Percentiles rank a stretch among this genome's conserved stretches.
Conservation (phyloP, 768 basidiomycete genomes). For the Panus rudis region DNA sequence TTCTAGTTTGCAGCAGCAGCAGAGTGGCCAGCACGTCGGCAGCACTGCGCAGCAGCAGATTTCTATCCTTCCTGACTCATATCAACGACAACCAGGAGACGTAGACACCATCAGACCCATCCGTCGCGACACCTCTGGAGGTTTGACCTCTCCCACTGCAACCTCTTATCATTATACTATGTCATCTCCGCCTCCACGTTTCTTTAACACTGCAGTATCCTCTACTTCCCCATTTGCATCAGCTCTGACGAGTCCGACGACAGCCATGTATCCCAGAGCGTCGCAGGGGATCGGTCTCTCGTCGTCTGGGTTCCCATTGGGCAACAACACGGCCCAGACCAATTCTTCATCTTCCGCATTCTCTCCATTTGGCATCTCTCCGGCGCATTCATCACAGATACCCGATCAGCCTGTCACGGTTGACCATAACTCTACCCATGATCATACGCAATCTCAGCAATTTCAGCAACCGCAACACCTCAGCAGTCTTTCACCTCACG, state of each 20-base stretch:
- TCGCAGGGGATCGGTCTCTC: slow-evolving; percentile 19
- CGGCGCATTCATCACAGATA: slow-evolving; percentile 23
- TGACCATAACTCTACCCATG: slow-evolving; percentile 20
- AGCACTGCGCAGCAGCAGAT: slow-evolving; percentile 7
- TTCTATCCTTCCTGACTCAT: slow-evolving; percentile 9
- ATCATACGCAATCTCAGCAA: slow-evolving; percentile 14
- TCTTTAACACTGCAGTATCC: slow-evolving; percentile 28
- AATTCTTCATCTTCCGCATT: slow-evolving; percentile 15
- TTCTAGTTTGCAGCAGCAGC: slow-evolving; percentile 19
- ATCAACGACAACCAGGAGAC: slow-evolving; percentile 13
- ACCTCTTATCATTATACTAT: slow-evolving; percentile 27
- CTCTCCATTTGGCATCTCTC: slow-evolving; percentile 31
- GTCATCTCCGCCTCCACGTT: slow-evolving; percentile 30
- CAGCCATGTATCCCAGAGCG: slow-evolving; percentile 18
- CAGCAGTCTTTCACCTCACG: background rate
- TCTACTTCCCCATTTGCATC: slow-evolving; percentile 13
- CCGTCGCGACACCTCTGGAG: slow-evolving; percentile 21
- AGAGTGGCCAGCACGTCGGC: slow-evolving; percentile 6
- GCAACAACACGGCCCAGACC: background rate
- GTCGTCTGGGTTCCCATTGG: slow-evolving; percentile 9
- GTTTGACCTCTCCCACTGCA: slow-evolving; percentile 23
- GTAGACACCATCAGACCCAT: slow-evolving; percentile 16
- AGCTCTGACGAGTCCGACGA: slow-evolving; percentile 12
- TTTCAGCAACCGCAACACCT: background rate
- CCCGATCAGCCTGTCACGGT: slow-evolving; percentile 25